Percentiles rank a stretch among this genome's conserved stretches.
These are phyloP conservation scores for Agaricus sinodeliciosus DNA, from an alignment of 768 basidiomycete species.

Conservation along the genomic window DNA sequence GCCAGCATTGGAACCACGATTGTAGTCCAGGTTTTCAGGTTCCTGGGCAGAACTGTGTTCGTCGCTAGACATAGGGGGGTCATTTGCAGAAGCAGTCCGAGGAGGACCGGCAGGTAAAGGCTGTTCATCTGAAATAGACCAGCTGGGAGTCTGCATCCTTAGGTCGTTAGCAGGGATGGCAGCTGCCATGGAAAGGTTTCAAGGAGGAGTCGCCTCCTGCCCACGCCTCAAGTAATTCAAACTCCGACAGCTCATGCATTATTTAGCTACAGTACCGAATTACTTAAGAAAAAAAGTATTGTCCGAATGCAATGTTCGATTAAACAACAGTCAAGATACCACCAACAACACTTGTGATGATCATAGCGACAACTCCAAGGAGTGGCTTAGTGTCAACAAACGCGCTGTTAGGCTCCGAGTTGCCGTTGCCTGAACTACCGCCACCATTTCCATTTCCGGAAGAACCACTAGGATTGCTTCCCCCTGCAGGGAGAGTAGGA, in stretches of 20 bases:
- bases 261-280: neutral
- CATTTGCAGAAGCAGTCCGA: conserved; percentile 33
- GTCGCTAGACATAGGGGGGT: conserved; percentile 41
- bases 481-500: conserved; percentile 40
- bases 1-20: conserved; percentile 44
- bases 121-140: conserved; percentile 46
- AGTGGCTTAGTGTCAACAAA: conserved; percentile 26
- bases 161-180: conserved; percentile 24
- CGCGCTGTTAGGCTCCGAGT: conserved; percentile 15
- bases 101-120: conserved; percentile 33
- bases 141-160: conserved; percentile 35
- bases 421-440: conserved; percentile 12
- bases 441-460: conserved; percentile 8
- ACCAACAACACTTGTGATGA: conserved; percentile 30
- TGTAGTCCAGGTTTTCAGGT: conserved; percentile 44
- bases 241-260: conserved; percentile 15
- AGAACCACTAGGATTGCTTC: conserved; percentile 14
- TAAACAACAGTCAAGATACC: conserved; percentile 37
- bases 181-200: conserved; percentile 24
- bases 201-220: neutral
- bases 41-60: conserved; percentile 39
- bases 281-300: too few species aligned
- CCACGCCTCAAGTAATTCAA: conserved; percentile 8
- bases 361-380: conserved; percentile 28
- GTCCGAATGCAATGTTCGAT: neutral